Percentiles rank a stretch among this genome's conserved stretches.
Evolutionary conservation across 768 basidiomycete species (phyloP).

Genomic region (Boletus pseudo-olivaceus): DNA sequence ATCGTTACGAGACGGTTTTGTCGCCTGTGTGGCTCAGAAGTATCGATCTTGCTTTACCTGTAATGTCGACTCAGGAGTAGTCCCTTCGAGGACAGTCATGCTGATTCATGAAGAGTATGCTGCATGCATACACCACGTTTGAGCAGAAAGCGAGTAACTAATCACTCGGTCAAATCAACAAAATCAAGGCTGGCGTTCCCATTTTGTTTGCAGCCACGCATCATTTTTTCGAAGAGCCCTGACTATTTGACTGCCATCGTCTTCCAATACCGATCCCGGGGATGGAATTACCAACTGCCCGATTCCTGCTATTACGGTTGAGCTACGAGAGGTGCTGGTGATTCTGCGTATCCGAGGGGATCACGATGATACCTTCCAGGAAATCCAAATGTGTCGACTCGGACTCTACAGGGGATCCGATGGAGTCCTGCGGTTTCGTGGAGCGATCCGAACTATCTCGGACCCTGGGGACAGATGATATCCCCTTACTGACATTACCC

Average conservation of each 20-base stretch:
- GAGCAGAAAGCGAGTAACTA: background rate
- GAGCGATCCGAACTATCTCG: background rate
- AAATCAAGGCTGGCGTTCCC: background rate
- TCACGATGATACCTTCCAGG: background rate
- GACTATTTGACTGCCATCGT: background rate
- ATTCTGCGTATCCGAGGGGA: constrained; percentile 17
- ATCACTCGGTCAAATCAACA: background rate
- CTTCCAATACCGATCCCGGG: background rate
- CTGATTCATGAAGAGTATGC: background rate
- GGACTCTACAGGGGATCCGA: constrained; percentile 17
- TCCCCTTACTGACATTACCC: background rate
- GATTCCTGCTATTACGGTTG: background rate
- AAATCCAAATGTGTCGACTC: background rate
- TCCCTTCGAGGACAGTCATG: background rate
- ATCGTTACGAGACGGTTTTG: background rate
- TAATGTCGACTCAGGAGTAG: background rate
- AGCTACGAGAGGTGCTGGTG: background rate
- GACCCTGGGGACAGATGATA: background rate
- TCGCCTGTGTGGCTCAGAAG: background rate
- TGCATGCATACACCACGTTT: background rate
- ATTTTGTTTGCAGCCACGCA: background rate
- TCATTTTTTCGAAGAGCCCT: background rate
- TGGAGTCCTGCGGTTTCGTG: constrained; percentile 13
- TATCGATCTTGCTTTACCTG: background rate
- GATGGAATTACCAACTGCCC: background rate